Evolutionary conservation across 1,139 yeast species (phyloP).

Genomic region (Pichia sp.): DNA sequence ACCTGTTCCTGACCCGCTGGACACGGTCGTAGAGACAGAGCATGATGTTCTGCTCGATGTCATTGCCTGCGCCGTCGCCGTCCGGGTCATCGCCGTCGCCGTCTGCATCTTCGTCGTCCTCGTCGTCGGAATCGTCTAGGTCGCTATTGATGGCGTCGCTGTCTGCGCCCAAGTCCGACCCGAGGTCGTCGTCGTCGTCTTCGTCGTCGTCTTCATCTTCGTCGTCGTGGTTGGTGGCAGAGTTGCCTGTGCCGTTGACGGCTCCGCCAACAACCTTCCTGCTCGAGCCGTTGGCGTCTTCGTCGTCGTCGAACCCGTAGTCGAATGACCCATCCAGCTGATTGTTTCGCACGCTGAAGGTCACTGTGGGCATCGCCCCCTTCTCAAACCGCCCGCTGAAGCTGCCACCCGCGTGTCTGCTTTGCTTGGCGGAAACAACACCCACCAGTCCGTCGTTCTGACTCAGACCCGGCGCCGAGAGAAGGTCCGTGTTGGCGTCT

Average conservation of each 20-base stretch:
- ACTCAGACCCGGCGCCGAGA: neutral
- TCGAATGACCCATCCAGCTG: conserved; percentile 10
- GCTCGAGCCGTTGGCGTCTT: neutral
- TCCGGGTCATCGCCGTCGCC: conserved; percentile 56
- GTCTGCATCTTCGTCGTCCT: conserved; percentile 62
- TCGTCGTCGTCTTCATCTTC: conserved; percentile 33
- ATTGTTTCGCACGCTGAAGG: conserved; percentile 13
- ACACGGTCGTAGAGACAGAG: conserved; percentile 94
- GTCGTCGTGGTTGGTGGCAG: conserved; percentile 12
- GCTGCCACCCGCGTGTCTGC: too few relatives aligned
- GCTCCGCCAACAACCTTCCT: neutral
- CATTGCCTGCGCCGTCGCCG: conserved; percentile 35
- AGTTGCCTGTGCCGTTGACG: conserved; percentile 1
- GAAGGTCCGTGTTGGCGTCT: neutral
- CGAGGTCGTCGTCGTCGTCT: conserved; percentile 38
- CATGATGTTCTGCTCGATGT: conserved; percentile 86
- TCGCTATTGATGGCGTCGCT: conserved; percentile 17
- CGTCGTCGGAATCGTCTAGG: conserved; percentile 16
- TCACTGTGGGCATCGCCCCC: neutral
- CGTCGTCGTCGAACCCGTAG: conserved; percentile 1
- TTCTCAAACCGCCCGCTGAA: neutral
- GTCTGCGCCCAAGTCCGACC: conserved; percentile 38
- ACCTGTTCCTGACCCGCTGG: conserved; percentile 90
- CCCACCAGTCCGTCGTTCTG: conserved; percentile 2
- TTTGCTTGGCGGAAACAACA: neutral